Conservation (phyloP, 768 basidiomycete genomes). For the Phlebiopsis flavidoalba region DNA sequence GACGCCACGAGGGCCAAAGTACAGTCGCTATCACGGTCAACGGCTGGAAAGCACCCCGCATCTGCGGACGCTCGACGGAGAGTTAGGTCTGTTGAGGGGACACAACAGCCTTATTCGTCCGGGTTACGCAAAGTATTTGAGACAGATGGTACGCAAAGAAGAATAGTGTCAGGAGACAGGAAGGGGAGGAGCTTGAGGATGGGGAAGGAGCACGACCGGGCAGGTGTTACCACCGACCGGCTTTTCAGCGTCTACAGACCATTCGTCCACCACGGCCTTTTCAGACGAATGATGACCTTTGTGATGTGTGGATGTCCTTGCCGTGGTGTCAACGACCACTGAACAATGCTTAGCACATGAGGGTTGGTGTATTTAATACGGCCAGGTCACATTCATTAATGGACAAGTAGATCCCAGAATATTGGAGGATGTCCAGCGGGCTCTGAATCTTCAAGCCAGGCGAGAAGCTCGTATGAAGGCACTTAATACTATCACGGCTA, state of each 20-base stretch:
- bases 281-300: conserved; percentile 76
- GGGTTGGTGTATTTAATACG: conserved; percentile 40
- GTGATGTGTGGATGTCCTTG: conserved; percentile 38
- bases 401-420: conserved; percentile 61
- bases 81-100: conserved; percentile 25
- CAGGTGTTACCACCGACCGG: neutral
- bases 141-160: conserved; percentile 9
- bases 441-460: conserved; percentile 66
- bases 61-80: conserved; percentile 23
- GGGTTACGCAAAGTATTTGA: neutral
- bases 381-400: conserved; percentile 2
- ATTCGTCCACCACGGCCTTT: conserved; percentile 33
- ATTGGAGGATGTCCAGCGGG: conserved; percentile 75
- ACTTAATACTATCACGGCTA: conserved; percentile 12
- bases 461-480: conserved; percentile 59
- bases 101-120: neutral
- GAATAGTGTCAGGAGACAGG: conserved; percentile 12
- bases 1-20: neutral
- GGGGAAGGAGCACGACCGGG: conserved; percentile 11
- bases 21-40: neutral
- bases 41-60: neutral
- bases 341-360: conserved; percentile 46
- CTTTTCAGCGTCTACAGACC: conserved; percentile 1
- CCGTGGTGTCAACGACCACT: neutral
- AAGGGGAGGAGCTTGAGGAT: neutral